A percentile compares a stretch with the other conserved stretches of the same genome.
phyloP scores from a whole-genome alignment of 768 basidiomycete genomes.

The Leccinum fibrillosum region DNA sequence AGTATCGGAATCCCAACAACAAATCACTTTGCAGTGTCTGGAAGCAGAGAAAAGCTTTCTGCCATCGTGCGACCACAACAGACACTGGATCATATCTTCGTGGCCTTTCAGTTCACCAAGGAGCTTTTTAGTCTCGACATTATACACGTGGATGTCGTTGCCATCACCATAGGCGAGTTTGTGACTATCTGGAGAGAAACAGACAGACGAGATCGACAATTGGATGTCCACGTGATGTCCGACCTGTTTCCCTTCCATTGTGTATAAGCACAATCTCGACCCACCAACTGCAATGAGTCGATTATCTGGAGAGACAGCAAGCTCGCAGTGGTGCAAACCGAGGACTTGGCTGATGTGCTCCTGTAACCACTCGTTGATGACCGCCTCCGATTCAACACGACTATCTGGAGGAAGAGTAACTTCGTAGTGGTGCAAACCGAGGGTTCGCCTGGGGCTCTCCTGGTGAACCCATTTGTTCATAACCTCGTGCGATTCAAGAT shows the following conservation, averaged over 20 bases:
- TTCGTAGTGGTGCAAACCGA: rapidly evolving
- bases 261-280: not conserved
- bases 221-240: not conserved
- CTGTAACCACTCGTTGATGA: not conserved
- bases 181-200: constrained; percentile 1
- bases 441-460: too few species aligned
- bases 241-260: not conserved
- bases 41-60: constrained; percentile 5
- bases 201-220: not conserved
- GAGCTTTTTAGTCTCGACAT: not conserved
- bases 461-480: not conserved
- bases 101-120: not conserved
- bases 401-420: not conserved
- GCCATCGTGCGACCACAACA: constrained; percentile 17
- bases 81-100: not conserved
- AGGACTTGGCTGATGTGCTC: too few species aligned
- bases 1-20: constrained; percentile 4
- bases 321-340: rapidly evolving
- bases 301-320: not conserved
- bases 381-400: not conserved
- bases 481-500: not conserved
- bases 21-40: not conserved
- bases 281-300: not conserved
- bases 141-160: not conserved
- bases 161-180: not conserved